Conservation (phyloP, 768 basidiomycete genomes). For the Sporobolomyces phaffii region DNA sequence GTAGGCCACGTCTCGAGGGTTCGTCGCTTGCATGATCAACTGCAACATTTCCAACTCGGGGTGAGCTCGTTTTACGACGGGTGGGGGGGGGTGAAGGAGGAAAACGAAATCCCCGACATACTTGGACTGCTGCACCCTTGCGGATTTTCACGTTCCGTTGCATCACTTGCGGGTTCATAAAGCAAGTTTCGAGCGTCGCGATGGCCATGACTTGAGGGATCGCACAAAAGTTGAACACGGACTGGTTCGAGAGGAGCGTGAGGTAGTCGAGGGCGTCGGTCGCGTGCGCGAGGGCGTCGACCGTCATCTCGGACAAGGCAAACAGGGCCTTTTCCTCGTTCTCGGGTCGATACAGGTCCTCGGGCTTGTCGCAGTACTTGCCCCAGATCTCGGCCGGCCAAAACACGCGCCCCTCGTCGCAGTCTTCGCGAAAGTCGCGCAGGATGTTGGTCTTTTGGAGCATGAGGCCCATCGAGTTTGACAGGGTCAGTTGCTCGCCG, state of each 20-base stretch:
- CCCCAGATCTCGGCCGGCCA: slow-evolving; percentile 95
- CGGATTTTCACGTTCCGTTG: slow-evolving; percentile 88
- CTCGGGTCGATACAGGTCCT: slow-evolving; percentile 55
- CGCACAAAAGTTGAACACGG: slow-evolving; percentile 90
- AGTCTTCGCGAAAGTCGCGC: slow-evolving; percentile 88
- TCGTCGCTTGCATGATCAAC: slow-evolving; percentile 88
- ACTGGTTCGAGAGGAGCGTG: slow-evolving; percentile 76
- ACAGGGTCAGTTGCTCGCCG: slow-evolving; percentile 72
- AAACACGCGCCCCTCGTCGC: slow-evolving; percentile 74
- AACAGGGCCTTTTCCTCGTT: slow-evolving; percentile 64
- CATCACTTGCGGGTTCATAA: slow-evolving; percentile 85
- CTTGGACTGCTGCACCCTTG: slow-evolving; percentile 78
- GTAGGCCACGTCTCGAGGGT: slow-evolving; percentile 81
- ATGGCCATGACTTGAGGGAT: slow-evolving; percentile 94
- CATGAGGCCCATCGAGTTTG: slow-evolving; percentile 89
- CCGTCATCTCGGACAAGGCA: slow-evolving; percentile 79
- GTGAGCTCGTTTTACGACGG: too few relatives aligned
- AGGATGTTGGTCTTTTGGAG: slow-evolving; percentile 98
- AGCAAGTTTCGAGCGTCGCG: slow-evolving; percentile 83
- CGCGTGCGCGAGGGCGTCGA: slow-evolving; percentile 78
- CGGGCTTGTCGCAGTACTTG: slow-evolving; percentile 40
- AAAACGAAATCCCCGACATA: slow-evolving; percentile 48
- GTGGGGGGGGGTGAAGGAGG: too few relatives aligned
- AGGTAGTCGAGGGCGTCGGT: slow-evolving; percentile 86
- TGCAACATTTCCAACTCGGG: too few relatives aligned